A percentile compares a stretch with the other conserved stretches of the same genome.
Conservation (phyloP, 495 filamentous ascomycete species). For the Aspergillus sclerotioniger region DNA sequence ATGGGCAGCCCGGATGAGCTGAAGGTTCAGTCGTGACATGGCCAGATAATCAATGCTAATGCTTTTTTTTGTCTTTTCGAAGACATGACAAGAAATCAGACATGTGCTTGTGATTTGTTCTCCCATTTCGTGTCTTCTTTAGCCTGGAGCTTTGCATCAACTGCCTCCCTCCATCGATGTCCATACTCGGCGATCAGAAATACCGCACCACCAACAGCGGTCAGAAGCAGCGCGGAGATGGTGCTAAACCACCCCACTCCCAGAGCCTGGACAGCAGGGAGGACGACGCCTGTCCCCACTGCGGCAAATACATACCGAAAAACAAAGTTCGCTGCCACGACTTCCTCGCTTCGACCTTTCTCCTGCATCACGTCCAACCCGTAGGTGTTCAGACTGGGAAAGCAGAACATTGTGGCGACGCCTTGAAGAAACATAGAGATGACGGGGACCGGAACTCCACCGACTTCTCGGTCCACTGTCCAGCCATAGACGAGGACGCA, state of each 20-base stretch:
- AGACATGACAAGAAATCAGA: not conserved
- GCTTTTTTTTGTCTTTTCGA: not conserved
- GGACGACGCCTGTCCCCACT: constrained; percentile 58
- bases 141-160: constrained; percentile 38
- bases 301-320: constrained; percentile 68
- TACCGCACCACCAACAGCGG: constrained; percentile 37
- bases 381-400: constrained; percentile 71
- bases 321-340: constrained; percentile 72
- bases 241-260: constrained; percentile 46
- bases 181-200: constrained; percentile 50
- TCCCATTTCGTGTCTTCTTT: not conserved
- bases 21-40: not conserved
- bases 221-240: constrained; percentile 53
- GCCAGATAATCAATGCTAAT: not conserved
- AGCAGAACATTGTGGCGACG: constrained; percentile 68
- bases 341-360: constrained; percentile 53
- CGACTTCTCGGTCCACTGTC: constrained; percentile 62
- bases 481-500: constrained; percentile 75
- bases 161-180: constrained; percentile 47
- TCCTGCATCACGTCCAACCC: constrained; percentile 72
- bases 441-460: constrained; percentile 65
- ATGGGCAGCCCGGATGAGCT: not conserved
- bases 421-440: constrained; percentile 71
- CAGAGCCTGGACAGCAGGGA: constrained; percentile 56
- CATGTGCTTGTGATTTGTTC: not conserved